Percentiles rank a stretch among this genome's conserved stretches.
phyloP scores from a whole-genome alignment of 1,139 yeast species.

The Candida sojae region DNA sequence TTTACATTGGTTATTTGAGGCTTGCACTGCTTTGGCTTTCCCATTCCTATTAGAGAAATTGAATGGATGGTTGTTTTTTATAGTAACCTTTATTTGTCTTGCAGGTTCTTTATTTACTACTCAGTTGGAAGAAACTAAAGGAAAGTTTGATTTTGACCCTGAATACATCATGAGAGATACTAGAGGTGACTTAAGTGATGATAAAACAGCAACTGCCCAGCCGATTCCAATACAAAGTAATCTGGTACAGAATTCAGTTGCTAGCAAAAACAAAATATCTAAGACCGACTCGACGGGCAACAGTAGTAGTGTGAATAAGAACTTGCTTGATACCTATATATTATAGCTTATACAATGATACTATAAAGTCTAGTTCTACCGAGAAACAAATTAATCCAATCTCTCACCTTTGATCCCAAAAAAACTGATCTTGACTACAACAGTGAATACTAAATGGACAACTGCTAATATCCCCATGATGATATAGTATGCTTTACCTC shows the following conservation, averaged over 20 bases:
- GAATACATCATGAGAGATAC: slow-evolving; percentile 9
- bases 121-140: slow-evolving; percentile 48
- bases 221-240: background rate
- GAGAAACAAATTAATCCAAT: background rate
- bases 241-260: background rate
- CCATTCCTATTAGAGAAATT: slow-evolving; percentile 43
- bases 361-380: background rate
- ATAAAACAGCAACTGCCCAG: slow-evolving; percentile 1
- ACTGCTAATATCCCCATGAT: slow-evolving; percentile 31
- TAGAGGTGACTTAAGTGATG: slow-evolving; percentile 3
- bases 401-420: slow-evolving; percentile 34
- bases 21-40: slow-evolving; percentile 37
- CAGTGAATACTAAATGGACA: slow-evolving; percentile 45
- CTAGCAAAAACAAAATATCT: background rate
- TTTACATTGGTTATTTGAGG: slow-evolving; percentile 53
- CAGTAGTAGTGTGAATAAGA: slow-evolving; percentile 2
- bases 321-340: slow-evolving; percentile 2
- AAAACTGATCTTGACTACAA: slow-evolving; percentile 51
- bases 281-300: background rate
- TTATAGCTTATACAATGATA: background rate
- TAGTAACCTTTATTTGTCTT: slow-evolving; percentile 38
- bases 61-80: slow-evolving; percentile 45
- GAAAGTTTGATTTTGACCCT: slow-evolving; percentile 7
- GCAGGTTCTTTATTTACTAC: slow-evolving; percentile 28
- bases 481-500: slow-evolving; percentile 18